Base-by-base conservation (phyloP, 2,329 filamentous ascomycete genomes). In the Diaporthe destruens region DNA sequence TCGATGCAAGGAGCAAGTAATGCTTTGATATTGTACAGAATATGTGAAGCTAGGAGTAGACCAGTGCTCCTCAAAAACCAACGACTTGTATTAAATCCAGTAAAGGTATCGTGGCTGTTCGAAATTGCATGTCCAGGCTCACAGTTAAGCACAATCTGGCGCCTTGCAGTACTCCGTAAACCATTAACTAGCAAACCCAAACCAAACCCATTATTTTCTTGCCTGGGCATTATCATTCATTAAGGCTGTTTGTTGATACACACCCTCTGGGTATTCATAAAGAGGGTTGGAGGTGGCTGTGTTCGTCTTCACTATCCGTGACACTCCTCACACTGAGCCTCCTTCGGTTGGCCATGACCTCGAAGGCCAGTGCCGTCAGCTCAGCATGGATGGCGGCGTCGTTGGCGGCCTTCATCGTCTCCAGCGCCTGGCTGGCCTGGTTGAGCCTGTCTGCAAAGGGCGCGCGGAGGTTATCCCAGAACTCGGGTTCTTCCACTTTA, bases 381-480 rank as follows among this genome's bases (percentile, higher is more conserved):
- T 73, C 72, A 6, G 72, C 68, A 39, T 71, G 67, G 16, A 71
- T 67, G 2, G 72, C 67, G 7, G 51, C 68, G 23, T 73, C 72
- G 23, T 73, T 71, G 4, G 53, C 53, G 11, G 70, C 39, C 20
- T 51, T 61, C 72, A 53, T 61, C 4, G 55, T 61, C 25, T 71
- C 72, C 8, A 73, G 68, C 29, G 67, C 36, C 42, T 65, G 67
- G 47, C 72, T 70, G 6, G 56, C 66, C 57, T 70, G 70, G n/a
- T 49, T 44, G 1, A 74, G 53, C 55, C 53, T 68, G 65, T 72
- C 72, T 9, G 71, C 42, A 32, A 74, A 74, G 4, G 70, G 72
- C 16, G 69, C 72, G 14, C 69, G 69, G 18, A 74, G 49, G 7
- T 61, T 51, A n/a, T 71, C 69, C 72, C 72, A 74, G 12, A 72